These are phyloP conservation scores for Protomyces inouyei DNA, from an alignment of 1,139 yeast genomes.

Conservation along the genomic window DNA sequence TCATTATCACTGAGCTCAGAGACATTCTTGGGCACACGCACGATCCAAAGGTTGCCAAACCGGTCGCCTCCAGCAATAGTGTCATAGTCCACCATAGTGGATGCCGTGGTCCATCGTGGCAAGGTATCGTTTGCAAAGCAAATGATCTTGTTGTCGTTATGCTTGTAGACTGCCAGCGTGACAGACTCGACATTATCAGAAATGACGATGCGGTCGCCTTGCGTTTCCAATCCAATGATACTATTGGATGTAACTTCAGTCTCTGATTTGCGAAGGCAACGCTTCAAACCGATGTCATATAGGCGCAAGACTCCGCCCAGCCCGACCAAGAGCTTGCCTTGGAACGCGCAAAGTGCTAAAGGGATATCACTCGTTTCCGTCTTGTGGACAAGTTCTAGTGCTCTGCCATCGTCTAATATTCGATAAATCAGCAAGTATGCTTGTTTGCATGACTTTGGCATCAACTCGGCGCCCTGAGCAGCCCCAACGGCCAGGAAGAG, in stretches of 20 bases:
- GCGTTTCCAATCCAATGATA: constrained; percentile 51
- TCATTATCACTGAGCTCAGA: constrained; percentile 51
- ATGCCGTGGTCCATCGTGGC: constrained; percentile 60
- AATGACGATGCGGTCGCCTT: constrained; percentile 57
- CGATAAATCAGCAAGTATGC: constrained; percentile 48
- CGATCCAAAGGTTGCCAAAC: constrained; percentile 71
- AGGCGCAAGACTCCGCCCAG: constrained; percentile 52
- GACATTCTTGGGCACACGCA: constrained; percentile 52
- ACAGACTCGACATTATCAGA: constrained; percentile 69
- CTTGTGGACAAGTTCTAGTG: constrained; percentile 53
- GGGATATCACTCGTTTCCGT: constrained; percentile 56
- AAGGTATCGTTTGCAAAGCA: constrained; percentile 67
- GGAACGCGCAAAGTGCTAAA: constrained; percentile 52
- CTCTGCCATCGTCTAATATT: constrained; percentile 42
- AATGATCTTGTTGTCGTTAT: constrained; percentile 50
- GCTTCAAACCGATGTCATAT: constrained; percentile 74
- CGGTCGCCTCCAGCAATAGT: constrained; percentile 85
- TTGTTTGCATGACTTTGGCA: constrained; percentile 41
- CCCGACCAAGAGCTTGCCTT: constrained; percentile 61
- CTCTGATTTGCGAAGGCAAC: constrained; percentile 61
- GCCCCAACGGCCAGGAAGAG: constrained; percentile 50
- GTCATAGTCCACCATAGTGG: constrained; percentile 60
- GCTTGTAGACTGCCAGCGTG: constrained; percentile 53
- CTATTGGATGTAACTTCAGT: constrained; percentile 39
- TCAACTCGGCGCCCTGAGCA: constrained; percentile 42